Evolutionary conservation across 129 eudicot species (phyloP).

Genomic region (Ambrosia artemisiifolia): DNA sequence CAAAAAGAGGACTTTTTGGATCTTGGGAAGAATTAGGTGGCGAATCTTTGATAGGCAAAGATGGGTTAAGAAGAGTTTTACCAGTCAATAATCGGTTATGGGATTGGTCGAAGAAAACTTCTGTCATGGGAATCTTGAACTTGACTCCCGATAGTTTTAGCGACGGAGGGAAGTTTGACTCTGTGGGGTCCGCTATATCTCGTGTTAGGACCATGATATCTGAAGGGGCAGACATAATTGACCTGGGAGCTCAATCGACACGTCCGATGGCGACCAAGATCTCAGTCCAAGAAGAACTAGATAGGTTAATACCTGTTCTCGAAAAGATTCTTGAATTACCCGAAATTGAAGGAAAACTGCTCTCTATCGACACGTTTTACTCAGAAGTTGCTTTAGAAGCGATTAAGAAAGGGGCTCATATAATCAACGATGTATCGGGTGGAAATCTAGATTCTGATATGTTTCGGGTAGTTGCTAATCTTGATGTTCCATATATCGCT

Average conservation of each 20-base stretch:
- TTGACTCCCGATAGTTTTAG: conserved; percentile 96
- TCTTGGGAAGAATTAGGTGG: conserved; percentile 90
- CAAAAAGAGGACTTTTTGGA: conserved; percentile 57
- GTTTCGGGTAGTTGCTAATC: conserved; percentile 53
- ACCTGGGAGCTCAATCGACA: conserved; percentile 94
- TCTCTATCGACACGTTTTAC: conserved; percentile 80
- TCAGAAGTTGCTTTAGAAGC: conserved; percentile 87
- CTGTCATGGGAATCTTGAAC: conserved; percentile 82
- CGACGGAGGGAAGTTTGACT: conserved; percentile 81
- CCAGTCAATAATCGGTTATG: conserved; percentile 52
- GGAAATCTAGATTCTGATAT: conserved; percentile 66
- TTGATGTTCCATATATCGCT: conserved; percentile 59
- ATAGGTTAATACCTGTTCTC: conserved; percentile 69
- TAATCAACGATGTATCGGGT: conserved; percentile 82
- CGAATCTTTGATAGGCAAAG: conserved; percentile 70
- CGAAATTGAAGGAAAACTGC: conserved; percentile 64
- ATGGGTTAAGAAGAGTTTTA: conserved; percentile 81
- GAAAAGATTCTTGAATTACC: conserved; percentile 63
- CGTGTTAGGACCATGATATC: conserved; percentile 57
- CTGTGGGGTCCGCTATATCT: conserved; percentile 59
- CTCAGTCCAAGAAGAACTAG: conserved; percentile 71
- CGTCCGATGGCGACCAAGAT: conserved; percentile 80
- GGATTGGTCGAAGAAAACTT: conserved; percentile 86
- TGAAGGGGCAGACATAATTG: conserved; percentile 85
- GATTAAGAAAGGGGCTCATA: conserved; percentile 68